Evolutionary conservation across 495 filamentous ascomycete genomes (phyloP), one percentile per base, ranked within the genome.

Genomic region (Talaromyces adpressus): DNA sequence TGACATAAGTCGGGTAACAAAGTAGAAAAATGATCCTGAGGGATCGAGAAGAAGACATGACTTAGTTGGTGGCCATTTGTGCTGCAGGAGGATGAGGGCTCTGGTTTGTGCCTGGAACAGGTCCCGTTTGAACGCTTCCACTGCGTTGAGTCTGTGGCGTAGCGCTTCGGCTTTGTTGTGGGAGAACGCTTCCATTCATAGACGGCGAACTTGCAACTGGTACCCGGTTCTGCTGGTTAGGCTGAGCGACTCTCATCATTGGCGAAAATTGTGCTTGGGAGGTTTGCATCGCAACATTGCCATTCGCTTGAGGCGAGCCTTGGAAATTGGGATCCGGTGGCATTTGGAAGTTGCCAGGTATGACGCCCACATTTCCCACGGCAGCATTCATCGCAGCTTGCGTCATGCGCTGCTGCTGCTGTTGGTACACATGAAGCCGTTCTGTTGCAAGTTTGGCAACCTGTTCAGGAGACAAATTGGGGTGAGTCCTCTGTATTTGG

Each of bases 211-310:
- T 78, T 56, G 70, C 72, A 30, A 72, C 68, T 39, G 69, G 72
- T 6, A 72, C 76, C 18, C 78, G 74, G 57, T 73, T 80, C 53
- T 77, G 79, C 65, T 77, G 80, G 30, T 71, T 68, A 30, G 70
- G 64, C 65, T 92, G 89, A 63, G 90, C 87, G 29, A 85, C 85
- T 54, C 89, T 81, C 69, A 91, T 84, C 68, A 90, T 85, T 49
- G 88, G 87, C 20, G 89, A 89, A 69, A 89, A 92, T 63, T 91
- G 88, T 6, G 87, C 70, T 60, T 77, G 87, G 57, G 76, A 74
- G 8, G 72, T 73, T 59, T 77, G 77, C 70, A 80, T 75, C 16
- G 72, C 78, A 7, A 72, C 63, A 41, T 73, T 68, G 45, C 74
- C 72, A 63, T 75, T 74, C 22, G 69, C 30, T 60, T 75, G 74